These are phyloP conservation scores for Ilex asprella DNA, from an alignment of 257 asterid species.

Conservation along the genomic window DNA sequence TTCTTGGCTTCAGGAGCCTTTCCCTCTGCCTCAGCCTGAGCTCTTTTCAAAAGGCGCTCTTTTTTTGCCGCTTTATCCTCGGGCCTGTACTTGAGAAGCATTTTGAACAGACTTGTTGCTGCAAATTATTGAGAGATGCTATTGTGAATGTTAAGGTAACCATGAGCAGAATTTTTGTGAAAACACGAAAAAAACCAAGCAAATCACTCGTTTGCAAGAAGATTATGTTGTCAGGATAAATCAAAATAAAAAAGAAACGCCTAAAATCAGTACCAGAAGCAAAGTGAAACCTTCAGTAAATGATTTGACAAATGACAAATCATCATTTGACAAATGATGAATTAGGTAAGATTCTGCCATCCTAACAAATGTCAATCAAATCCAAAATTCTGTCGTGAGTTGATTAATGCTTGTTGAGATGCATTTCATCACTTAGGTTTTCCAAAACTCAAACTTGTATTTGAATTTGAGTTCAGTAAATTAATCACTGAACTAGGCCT, in stretches of 20 bases:
- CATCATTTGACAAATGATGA: too few species aligned
- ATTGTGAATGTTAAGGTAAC: background rate
- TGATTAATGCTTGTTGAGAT: too few species aligned
- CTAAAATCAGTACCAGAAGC: background rate
- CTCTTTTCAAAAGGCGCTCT: constrained; percentile 48
- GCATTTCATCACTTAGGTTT: too few species aligned
- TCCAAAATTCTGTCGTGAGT: too few species aligned
- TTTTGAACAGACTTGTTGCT: constrained; percentile 50
- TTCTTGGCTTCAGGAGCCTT: constrained; percentile 40
- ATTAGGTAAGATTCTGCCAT: too few species aligned
- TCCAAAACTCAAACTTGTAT: too few species aligned
- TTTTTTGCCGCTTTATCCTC: constrained; percentile 56
- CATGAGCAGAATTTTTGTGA: background rate
- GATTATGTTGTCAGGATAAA: background rate
- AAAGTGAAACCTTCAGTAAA: too few species aligned
- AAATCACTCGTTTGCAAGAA: too few species aligned
- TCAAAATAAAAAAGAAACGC: background rate
- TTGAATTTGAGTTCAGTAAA: too few species aligned
- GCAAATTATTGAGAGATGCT: background rate
- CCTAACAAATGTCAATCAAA: too few species aligned
- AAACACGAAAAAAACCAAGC: background rate
- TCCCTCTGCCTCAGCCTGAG: constrained; percentile 56
- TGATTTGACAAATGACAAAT: too few species aligned
- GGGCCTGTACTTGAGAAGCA: constrained; percentile 53
- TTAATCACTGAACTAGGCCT: too few species aligned